Base-by-base conservation (phyloP, 192 early-diverging fungal genomes). In the Geosiphon pyriformis region DNA sequence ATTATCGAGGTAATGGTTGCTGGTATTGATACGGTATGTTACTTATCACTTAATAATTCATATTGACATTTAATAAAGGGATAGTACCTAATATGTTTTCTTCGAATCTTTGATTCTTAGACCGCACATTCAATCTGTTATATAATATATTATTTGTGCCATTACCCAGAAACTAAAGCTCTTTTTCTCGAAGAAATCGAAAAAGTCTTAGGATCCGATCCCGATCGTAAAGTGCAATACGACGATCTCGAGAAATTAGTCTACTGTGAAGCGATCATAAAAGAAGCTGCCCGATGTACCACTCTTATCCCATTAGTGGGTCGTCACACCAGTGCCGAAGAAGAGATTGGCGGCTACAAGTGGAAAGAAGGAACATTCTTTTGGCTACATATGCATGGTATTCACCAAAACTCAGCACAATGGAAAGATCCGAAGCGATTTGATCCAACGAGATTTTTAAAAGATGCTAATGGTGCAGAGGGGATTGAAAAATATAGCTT, bases 381-480 rank as follows among this genome's bases (percentile, higher is more conserved):
- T 23, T 8, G 27, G 20, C n/a, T 63, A 6, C 30, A 63, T 33
- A 27, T 63, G 30, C 3, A 30, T 30, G 29, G 61, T 29, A 46
- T 63, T 22, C 42, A 63, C 30, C 27, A n/a, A n/a, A 51, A 63
- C 27, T 47, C 17, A 63, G 30, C 30, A 18, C 50, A 63, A 31
- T 63, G 61, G 61, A 23, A 63, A 30, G 47, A 63, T 20, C 61
- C 61, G n/a, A 33, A 17, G 4, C 25, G 50, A 48, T 63, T 63
- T 31, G 32, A 50, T 63, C 61, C 61, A 1, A 20, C 22, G 22
- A 63, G 61, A 50, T 63, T 63, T 63, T 63, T 61, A 61, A 20
- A 22, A 26, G 20, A 34, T 29, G 32, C n/a, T 29, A 47, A 61
- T 7, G 42, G 29, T 6, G 17, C 4, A 12, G 49, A 63, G 31